Evolutionary conservation across 2,329 filamentous ascomycete species (phyloP).

Genomic region (Didymella pomorum): DNA sequence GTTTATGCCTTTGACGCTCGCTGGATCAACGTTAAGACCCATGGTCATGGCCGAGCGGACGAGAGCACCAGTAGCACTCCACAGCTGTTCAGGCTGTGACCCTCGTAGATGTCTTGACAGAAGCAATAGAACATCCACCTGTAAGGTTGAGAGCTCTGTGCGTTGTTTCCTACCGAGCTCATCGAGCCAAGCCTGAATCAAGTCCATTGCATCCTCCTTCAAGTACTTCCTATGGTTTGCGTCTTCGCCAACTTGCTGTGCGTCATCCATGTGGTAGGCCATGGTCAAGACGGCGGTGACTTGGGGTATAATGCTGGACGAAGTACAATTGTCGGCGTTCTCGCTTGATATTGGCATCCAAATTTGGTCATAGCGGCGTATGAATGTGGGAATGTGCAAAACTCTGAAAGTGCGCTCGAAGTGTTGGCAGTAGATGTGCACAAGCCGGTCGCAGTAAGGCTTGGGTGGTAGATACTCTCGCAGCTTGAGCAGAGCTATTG

Average conservation of each 20-base stretch:
- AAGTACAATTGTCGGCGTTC: conserved; percentile 18
- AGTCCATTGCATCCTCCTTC: conserved; percentile 23
- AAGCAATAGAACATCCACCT: conserved; percentile 30
- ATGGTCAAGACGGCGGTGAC: conserved; percentile 33
- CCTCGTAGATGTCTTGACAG: conserved; percentile 25
- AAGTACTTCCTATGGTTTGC: conserved; percentile 24
- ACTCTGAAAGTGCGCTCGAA: conserved; percentile 40
- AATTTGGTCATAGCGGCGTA: conserved; percentile 32
- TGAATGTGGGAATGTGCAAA: conserved; percentile 37
- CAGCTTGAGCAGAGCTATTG: conserved; percentile 29
- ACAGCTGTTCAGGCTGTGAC: conserved; percentile 26
- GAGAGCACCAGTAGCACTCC: conserved; percentile 46
- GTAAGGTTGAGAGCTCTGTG: conserved; percentile 32
- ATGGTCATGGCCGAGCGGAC: conserved; percentile 54
- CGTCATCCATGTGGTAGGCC: conserved; percentile 31
- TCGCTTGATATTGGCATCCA: conserved; percentile 24
- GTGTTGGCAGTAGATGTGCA: conserved; percentile 28
- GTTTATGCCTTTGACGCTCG: conserved; percentile 44
- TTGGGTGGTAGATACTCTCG: conserved; percentile 32
- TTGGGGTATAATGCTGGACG: conserved; percentile 35
- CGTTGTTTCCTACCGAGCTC: conserved; percentile 33
- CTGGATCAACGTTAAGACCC: conserved; percentile 54
- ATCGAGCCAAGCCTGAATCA: conserved; percentile 34
- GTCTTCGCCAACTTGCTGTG: conserved; percentile 16
- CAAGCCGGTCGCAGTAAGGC: conserved; percentile 32